Percentiles rank a stretch among this genome's conserved stretches.
These are phyloP conservation scores for Wickerhamomyces sp. DNA, from an alignment of 1,139 yeast genomes.

Conservation along the genomic window DNA sequence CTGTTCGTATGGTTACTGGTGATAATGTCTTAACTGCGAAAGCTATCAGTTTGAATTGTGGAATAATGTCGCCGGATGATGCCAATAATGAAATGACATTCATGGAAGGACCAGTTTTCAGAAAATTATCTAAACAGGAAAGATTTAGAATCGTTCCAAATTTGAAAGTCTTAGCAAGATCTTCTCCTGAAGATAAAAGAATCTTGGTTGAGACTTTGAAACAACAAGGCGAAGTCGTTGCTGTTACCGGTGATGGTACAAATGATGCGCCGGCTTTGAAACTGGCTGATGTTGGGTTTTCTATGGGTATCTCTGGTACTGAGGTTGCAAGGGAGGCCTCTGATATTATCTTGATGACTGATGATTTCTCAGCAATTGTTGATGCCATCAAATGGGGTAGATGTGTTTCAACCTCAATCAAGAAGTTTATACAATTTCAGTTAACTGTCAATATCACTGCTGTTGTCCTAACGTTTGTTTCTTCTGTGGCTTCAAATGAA, in stretches of 20 bases:
- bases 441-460: constrained; percentile 96
- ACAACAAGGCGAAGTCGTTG: constrained; percentile 85
- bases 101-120: constrained; percentile 91
- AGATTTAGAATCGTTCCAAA: constrained; percentile 60
- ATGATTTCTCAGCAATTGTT: constrained; percentile 90
- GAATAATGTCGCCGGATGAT: constrained; percentile 57
- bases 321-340: constrained; percentile 95
- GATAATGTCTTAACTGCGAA: constrained; percentile 87
- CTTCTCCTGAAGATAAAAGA: constrained; percentile 93
- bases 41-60: constrained; percentile 84
- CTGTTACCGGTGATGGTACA: constrained; percentile 98
- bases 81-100: constrained; percentile 53
- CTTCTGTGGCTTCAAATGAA: constrained; percentile 79
- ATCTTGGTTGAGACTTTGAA: constrained; percentile 79
- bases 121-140: constrained; percentile 59
- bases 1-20: constrained; percentile 97
- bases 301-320: constrained; percentile 92
- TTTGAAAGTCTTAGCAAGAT: constrained; percentile 82
- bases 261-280: constrained; percentile 95
- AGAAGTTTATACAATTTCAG: constrained; percentile 93
- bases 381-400: constrained; percentile 99
- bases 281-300: constrained; percentile 87
- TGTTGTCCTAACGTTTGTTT: constrained; percentile 84
- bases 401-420: constrained; percentile 90
- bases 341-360: constrained; percentile 92